Percentiles rank a stretch among this genome's conserved stretches.
phyloP scores from a whole-genome alignment of 306 rosid species.

The Gastrolobium villosum region DNA sequence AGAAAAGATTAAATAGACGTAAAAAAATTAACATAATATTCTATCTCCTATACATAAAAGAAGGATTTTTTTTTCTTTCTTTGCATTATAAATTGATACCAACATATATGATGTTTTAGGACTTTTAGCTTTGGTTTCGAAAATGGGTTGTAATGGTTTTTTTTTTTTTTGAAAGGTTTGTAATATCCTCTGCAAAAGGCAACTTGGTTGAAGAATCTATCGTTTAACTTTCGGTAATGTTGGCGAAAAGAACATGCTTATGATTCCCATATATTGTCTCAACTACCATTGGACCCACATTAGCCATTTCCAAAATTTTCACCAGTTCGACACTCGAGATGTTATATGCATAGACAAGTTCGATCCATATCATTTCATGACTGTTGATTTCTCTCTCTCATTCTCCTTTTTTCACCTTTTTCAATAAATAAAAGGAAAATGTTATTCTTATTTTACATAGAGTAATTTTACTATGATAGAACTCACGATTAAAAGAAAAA shows the following conservation, averaged over 20 bases:
- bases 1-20: no score
- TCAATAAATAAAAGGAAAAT: no score
- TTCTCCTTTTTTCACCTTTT: not conserved
- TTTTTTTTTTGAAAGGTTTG: not conserved
- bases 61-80: no score
- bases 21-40: no score
- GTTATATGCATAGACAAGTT: not conserved
- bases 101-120: no score
- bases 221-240: not conserved
- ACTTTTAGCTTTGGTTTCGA: no score
- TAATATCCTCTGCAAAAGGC: not conserved
- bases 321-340: not conserved
- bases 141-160: no score
- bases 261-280: constrained; percentile 34
- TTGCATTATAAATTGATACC: no score
- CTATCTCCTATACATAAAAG: no score
- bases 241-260: constrained; percentile 41
- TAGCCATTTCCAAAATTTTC: constrained; percentile 28
- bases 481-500: no score
- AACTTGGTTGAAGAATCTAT: constrained; percentile 41
- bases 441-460: no score
- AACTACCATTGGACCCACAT: constrained; percentile 16
- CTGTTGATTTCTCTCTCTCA: not conserved
- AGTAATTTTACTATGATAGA: no score
- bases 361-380: not conserved